These are phyloP conservation scores for Neonectria coccinea DNA, from an alignment of 2,329 filamentous ascomycete species.

Conservation along the genomic window DNA sequence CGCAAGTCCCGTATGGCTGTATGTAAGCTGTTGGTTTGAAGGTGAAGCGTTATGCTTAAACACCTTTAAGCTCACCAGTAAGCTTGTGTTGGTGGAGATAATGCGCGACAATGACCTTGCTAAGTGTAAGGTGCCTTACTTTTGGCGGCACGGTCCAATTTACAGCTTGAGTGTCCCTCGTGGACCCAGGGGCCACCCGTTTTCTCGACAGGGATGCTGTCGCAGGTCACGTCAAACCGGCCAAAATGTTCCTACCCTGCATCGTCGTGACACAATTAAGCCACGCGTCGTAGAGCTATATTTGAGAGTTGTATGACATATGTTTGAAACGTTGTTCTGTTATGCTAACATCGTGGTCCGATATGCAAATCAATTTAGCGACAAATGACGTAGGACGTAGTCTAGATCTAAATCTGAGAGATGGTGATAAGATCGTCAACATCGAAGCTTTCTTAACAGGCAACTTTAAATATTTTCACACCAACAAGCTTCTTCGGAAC, in stretches of 20 bases:
- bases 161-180: no score
- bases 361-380: neutral
- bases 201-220: slow-evolving; percentile 14
- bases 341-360: neutral
- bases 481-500: neutral
- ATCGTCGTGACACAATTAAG: slow-evolving; percentile 11
- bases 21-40: neutral
- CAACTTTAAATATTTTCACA: neutral
- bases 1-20: neutral
- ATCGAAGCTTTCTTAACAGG: neutral
- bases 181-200: slow-evolving; percentile 2
- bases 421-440: neutral
- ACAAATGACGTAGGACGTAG: no score
- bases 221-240: neutral
- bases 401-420: no score
- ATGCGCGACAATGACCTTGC: no score
- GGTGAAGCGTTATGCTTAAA: slow-evolving; percentile 17
- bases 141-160: no score
- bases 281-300: neutral
- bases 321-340: neutral
- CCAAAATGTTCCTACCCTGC: neutral
- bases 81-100: no score
- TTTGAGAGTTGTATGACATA: neutral
- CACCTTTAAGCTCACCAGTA: slow-evolving; percentile 19
- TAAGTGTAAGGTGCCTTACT: no score